Evolutionary conservation across 305 asterid genomes (phyloP), one percentile per base, ranked within the genome.

Genomic region (Fraxinus velutina): DNA sequence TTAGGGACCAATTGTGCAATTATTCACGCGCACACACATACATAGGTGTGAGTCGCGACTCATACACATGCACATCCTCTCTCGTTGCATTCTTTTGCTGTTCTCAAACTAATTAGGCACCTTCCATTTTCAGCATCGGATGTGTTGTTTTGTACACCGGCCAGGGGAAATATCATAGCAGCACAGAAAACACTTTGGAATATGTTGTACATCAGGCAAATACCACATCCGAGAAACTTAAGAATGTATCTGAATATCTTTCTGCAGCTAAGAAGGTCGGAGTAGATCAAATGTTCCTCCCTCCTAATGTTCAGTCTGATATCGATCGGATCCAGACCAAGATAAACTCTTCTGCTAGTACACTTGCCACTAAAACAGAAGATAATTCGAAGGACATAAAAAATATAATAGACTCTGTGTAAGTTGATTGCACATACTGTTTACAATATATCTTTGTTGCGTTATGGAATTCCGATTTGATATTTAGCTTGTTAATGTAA

Each of bases 261-360:
- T 85, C 91, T 22, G 91, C 96, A 2, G 98, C 98, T 74, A 92
- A 90, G 90, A 91, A 88, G 70, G 81, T 92, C 70, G 84, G 78
- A 34, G 92, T 94, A 80, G 92, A 90, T 81, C 95, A 88, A 88
- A 87, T 88, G 85, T 71, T 88, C 36, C 88, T 95, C 77, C 94
- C 98, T 76, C 68, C 88, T 75, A 89, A 85, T 76, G 92, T 93
- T 44, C 94, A 91, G 85, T 55, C 88, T 17, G 97, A 93, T 86
- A 92, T 95, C 13, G 98, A 95, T 84, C 77, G 73, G 72, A 91
- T 92, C 79, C 98, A 89, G 75, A 83, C 79, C 83, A 92, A 82
- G 92, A 88, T 95, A 55, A 87, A 91, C 87, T 91, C 98, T 73
- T 86, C 99, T 22, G 94, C 99, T 71, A 84, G 42, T 80, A 87